Base-by-base conservation (phyloP, 768 basidiomycete species). In the Tylopilus sp. region DNA sequence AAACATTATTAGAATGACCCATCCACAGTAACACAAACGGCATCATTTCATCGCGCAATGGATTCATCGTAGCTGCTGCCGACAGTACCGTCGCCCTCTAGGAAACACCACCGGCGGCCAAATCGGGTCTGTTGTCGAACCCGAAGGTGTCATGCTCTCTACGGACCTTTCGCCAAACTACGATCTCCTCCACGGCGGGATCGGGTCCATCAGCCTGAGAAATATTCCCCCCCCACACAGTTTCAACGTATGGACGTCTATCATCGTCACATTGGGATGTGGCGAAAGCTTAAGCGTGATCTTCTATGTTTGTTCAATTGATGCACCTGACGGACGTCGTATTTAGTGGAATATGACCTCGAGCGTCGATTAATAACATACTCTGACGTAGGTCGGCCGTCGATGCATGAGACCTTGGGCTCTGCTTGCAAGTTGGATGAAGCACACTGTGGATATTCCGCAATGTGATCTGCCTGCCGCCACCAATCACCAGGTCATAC, bases 61-160 rank as follows among this genome's bases (percentile, higher is more conserved):
- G 44, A 17, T 60, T 56, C 25, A 44, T 60, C 21, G 45, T 17
- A 6, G 50, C 42, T 1, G 10, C 30, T 0, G 52, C 48, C 9
- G 17, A 39, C 13, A 55, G 45, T 9, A 47, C 46, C 0, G 6
- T 60, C 22, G 49, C 47, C 1, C 56, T 59, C 26, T 60, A 58
- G 58, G 58, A 59, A 21, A 47, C 47, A 22, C n/a, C 7, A 56
- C 50, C 2, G 38, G 40, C 12, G 8, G 31, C 17, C 58, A n/a
- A 21, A 47, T 52, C 7, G 53, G 58, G 7, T 20, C 50, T 6
- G 4, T 60, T 41, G 23, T 60, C 15, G 28, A 60, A 4, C 3
- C 47, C 4, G 21, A 17, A 3, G 54, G 35, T 1, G 17, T 23
- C 13, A 8, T 60, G n/a, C 26, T 45, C 6, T 49, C 53, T 1